Conservation (phyloP, 2,329 filamentous ascomycete species). For the Aspergillus felis region DNA sequence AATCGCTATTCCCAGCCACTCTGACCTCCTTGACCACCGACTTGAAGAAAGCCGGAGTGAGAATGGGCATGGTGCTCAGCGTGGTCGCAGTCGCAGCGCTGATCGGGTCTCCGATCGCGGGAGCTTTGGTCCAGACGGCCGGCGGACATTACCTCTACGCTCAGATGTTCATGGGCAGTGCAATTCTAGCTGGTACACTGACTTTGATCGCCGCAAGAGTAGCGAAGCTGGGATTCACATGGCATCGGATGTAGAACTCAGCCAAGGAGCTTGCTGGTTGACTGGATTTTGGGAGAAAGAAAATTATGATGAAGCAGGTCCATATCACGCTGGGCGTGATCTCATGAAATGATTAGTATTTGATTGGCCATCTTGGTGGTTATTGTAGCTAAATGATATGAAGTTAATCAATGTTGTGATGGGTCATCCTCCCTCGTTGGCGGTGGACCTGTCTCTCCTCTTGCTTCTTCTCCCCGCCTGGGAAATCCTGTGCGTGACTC, state of each 20-base stretch:
- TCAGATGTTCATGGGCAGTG: constrained; percentile 49
- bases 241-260: constrained; percentile 24
- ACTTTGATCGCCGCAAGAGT: constrained; percentile 41
- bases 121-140: constrained; percentile 47
- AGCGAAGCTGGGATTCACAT: constrained; percentile 33
- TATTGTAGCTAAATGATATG: background rate
- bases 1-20: constrained; percentile 63
- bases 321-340: background rate
- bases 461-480: background rate
- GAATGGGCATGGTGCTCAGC: constrained; percentile 56
- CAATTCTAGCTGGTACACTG: constrained; percentile 42
- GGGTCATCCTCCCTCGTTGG: background rate
- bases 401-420: background rate
- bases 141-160: constrained; percentile 48
- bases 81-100: constrained; percentile 52
- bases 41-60: constrained; percentile 50
- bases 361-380: background rate
- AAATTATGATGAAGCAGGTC: background rate
- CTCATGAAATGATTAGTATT: background rate
- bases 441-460: background rate
- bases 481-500: constrained; percentile 4
- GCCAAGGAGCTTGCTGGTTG: too few relatives aligned
- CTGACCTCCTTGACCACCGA: constrained; percentile 54
- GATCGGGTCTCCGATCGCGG: constrained; percentile 54
- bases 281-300: background rate